A percentile compares a stretch with the other conserved stretches of the same genome.
Conservation (phyloP, 75 land plant species). For the Adiantum capillusveneris region DNA sequence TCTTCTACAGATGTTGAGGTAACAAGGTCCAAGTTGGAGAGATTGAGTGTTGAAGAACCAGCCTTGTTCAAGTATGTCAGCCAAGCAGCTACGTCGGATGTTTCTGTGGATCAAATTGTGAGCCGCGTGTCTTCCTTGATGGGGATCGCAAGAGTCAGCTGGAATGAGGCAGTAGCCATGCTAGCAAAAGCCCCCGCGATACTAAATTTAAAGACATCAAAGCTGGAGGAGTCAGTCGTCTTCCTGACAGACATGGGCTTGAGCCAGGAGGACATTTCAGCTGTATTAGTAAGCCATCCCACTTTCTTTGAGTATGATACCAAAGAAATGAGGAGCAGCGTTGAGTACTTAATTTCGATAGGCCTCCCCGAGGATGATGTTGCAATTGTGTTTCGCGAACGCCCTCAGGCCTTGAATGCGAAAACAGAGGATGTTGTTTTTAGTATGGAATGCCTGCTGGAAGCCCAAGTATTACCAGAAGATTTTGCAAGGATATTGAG, state of each 20-base stretch:
- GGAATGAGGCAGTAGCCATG: neutral
- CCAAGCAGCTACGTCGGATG: neutral
- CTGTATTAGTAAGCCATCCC: neutral
- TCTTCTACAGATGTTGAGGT: neutral
- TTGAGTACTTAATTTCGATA: slow-evolving; percentile 14
- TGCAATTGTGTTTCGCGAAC: slow-evolving; percentile 7
- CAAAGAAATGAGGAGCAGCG: slow-evolving; percentile 3
- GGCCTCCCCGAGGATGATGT: slow-evolving; percentile 15
- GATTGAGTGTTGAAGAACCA: slow-evolving; percentile 3
- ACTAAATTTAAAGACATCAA: neutral
- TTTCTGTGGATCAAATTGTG: neutral
- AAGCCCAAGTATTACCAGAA: slow-evolving; percentile 15
- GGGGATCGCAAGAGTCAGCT: slow-evolving; percentile 1
- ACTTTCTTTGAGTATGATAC: neutral
- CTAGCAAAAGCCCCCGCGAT: neutral
- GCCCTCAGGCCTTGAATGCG: slow-evolving; percentile 22
- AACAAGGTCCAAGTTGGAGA: neutral
- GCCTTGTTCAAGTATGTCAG: neutral
- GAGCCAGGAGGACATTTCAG: neutral
- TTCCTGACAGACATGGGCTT: slow-evolving; percentile 1
- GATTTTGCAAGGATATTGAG: slow-evolving; percentile 16
- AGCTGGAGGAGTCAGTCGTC: neutral
- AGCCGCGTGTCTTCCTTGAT: slow-evolving; percentile 1
- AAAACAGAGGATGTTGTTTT: slow-evolving; percentile 7
- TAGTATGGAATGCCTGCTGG: slow-evolving; percentile 20